Evolutionary conservation across 495 filamentous ascomycete species (phyloP).

Genomic region (Bacidia gigantensis): DNA sequence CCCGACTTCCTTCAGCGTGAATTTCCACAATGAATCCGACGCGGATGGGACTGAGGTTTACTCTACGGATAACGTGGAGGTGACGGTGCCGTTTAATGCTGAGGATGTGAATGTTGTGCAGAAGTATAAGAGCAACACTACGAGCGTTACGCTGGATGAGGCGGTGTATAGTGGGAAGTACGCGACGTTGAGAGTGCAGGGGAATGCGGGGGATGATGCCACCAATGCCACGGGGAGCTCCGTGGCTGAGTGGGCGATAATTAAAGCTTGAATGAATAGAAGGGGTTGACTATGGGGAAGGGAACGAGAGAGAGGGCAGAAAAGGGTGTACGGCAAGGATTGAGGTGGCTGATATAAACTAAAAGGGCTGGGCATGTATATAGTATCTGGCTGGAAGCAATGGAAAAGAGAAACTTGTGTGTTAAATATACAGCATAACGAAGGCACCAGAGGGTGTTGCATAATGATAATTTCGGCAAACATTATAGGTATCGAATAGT

Average conservation of each 20-base stretch:
- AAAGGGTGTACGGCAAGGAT: too few relatives aligned
- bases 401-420: too few relatives aligned
- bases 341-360: too few relatives aligned
- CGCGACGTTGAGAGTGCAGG: conserved; percentile 33
- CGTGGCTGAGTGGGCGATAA: conserved; percentile 59
- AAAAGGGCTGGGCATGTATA: too few relatives aligned
- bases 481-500: too few relatives aligned
- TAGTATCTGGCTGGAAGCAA: too few relatives aligned
- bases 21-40: conserved; percentile 34
- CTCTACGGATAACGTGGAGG: conserved; percentile 17
- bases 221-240: conserved; percentile 45
- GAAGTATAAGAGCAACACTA: conserved; percentile 34
- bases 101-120: conserved; percentile 23
- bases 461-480: too few relatives aligned
- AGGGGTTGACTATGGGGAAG: conserved; percentile 14
- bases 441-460: too few relatives aligned
- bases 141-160: conserved; percentile 27
- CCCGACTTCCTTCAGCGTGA: conserved; percentile 40
- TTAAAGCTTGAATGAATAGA: conserved; percentile 16
- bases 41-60: conserved; percentile 2
- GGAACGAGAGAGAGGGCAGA: not conserved
- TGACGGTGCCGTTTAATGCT: conserved; percentile 28
- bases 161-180: conserved; percentile 27
- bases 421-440: too few relatives aligned
- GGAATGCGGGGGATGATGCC: conserved; percentile 38